Evolutionary conservation across 768 basidiomycete genomes (phyloP).

Genomic region (Suillus subaureus): DNA sequence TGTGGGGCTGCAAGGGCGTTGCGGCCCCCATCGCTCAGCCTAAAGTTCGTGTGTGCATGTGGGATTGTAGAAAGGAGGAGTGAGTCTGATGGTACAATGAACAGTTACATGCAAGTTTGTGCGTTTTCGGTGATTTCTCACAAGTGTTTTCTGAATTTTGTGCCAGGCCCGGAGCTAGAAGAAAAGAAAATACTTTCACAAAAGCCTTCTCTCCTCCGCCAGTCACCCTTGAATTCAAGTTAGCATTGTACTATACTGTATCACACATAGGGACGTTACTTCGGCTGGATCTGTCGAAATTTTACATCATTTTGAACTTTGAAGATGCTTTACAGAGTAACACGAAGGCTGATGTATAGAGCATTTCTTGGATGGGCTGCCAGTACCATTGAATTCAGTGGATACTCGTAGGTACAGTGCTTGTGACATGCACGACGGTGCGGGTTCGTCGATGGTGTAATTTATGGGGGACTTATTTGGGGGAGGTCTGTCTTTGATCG

Average conservation of each 20-base stretch:
- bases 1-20: neutral
- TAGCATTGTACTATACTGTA: neutral
- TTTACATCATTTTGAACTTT: no score
- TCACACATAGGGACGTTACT: neutral
- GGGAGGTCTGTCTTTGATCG: neutral
- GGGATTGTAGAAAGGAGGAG: neutral
- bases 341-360: no score
- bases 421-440: neutral
- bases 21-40: neutral
- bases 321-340: no score
- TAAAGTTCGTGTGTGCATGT: neutral
- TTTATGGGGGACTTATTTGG: neutral
- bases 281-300: no score
- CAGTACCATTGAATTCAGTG: no score
- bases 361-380: no score
- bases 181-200: neutral
- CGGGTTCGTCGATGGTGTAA: neutral
- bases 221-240: neutral
- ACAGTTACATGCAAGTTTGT: neutral
- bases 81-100: neutral
- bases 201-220: neutral
- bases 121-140: neutral
- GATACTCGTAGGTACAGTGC: no score
- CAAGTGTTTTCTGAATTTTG: neutral
- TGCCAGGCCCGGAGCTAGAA: neutral